Base-by-base conservation (phyloP, 208 protist genomes). In the Sergeia podlipaevii region DNA sequence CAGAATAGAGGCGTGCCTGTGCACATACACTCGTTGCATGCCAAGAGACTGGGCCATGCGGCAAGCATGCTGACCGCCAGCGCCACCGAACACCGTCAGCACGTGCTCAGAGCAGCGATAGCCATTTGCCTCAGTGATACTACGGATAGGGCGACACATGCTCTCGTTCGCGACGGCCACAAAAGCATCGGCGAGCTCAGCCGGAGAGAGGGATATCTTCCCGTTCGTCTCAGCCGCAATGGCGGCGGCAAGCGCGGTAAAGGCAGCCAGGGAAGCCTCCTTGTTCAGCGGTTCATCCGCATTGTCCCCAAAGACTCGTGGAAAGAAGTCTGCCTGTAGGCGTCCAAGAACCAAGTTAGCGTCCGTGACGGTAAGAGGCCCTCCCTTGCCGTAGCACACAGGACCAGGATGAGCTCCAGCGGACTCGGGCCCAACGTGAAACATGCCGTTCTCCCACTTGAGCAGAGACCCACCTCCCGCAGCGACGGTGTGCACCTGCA, bases 401-500 rank as follows among this genome's bases (percentile, higher is more conserved):
- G 96, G 95, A 0, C 96, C 93, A 10, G 91, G 88, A 62, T 89
- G 67, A 3, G 83, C 81, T n/a, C 83, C 83, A 0, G 82, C 87
- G 15, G 75, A 91, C 51, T 96, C 93, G n/a, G 97, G 97, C 2
- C 97, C 97, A 2, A 98, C 96, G 20, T 77, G 57, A 59, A 97
- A 96, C 53, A 95, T 72, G 26, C 86, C 89, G 50, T 82, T 74
- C 29, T 85, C 78, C 62, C 96, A 98, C 21, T 77, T 84, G 21
- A 98, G 77, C 28, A 93, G 56, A n/a, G 80, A 95, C 11, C 97
- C 97, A 21, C 97, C 97, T 33, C 97, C 97, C n/a, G 97, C 93
- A 4, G 97, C 97, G n/a, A 98, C 96, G 10, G 97, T 98, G 49
- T 86, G 79, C 64, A 98, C 96, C 63, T 97, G 89, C 4, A 98